Base-by-base conservation (phyloP, 495 filamentous ascomycete species). In the Penicillium arizonense region DNA sequence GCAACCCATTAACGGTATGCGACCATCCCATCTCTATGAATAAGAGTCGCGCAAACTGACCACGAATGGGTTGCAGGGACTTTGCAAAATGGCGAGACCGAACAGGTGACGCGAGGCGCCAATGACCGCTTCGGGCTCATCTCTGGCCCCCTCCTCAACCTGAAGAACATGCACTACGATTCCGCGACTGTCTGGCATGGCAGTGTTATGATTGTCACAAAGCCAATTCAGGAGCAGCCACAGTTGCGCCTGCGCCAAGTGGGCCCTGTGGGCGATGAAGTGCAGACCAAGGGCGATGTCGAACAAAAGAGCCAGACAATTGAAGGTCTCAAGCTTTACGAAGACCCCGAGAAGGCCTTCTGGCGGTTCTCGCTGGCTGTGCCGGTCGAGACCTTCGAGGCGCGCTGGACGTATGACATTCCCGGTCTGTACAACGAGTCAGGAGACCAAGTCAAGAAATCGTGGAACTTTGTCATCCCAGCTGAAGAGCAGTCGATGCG, bases 401-500 rank as follows among this genome's bases (percentile, higher is more conserved):
- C 75, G 50, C 66, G 70, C 38, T 81, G 78, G 77, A 63, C 72
- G 49, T 81, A 81, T 42, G 62, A 66, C 8, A 74, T 80, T 45
- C 67, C 73, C 3, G 73, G 72, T 11, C 56, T 78, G 8, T 64
- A 50, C 41, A 67, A 72, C 57, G 68, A 63, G 35, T 69, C 62
- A 1, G 71, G 63, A 28, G 74, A 65, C 16, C 60, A 71, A 44
- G 72, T 68, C 33, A 68, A 73, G 32, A 55, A 68, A 5, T 63
- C 71, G 16, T 76, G 73, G 71, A 60, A 67, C 51, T 96, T 96
- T 68, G 87, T 80, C 44, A 81, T 96, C 13, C 93, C 93, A 2
- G 87, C 90, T 3, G 73, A 75, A 43, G 72, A 82, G 24, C 85
- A 96, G 69, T 92, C 88, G 20, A 96, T 97, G 91, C 84, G 91